phyloP scores from a whole-genome alignment of 164 flowering plant genomes.

The Platanus orientalis region DNA sequence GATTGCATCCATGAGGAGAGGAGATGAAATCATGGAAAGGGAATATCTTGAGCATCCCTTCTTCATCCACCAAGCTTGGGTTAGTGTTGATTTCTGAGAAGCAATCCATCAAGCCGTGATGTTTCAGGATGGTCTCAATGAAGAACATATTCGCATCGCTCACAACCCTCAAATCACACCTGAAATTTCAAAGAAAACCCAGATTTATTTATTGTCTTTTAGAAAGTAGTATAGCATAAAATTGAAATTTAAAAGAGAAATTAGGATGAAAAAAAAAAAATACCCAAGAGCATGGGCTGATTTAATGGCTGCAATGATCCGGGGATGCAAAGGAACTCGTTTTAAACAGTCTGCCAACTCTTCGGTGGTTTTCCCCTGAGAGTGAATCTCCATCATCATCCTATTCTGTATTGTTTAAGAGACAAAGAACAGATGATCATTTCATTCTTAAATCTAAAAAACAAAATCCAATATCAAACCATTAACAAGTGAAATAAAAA shows the following conservation, averaged over 20 bases:
- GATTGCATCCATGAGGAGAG: slow-evolving; percentile 61
- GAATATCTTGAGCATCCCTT: slow-evolving; percentile 60
- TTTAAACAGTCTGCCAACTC: slow-evolving; percentile 61
- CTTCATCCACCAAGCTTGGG: slow-evolving; percentile 55
- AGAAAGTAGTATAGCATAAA: too few relatives aligned
- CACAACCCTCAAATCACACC: slow-evolving; percentile 77
- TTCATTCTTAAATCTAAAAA: not conserved
- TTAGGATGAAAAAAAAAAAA: not conserved
- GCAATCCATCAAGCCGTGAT: slow-evolving; percentile 48
- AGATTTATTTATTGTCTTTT: too few relatives aligned
- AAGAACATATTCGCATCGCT: slow-evolving; percentile 82
- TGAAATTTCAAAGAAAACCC: slow-evolving; percentile 16
- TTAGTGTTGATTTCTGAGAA: slow-evolving; percentile 83
- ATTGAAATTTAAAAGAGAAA: not conserved
- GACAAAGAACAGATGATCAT: not conserved
- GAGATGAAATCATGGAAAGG: slow-evolving; percentile 60
- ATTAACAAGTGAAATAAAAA: not conserved
- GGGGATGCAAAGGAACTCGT: slow-evolving; percentile 44
- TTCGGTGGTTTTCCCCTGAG: slow-evolving; percentile 47
- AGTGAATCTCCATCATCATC: slow-evolving; percentile 62
- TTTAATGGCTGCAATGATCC: slow-evolving; percentile 46
- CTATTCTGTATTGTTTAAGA: slow-evolving; percentile 41
- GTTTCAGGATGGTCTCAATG: slow-evolving; percentile 76
- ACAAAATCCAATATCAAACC: too few relatives aligned
- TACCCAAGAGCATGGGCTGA: slow-evolving; percentile 69